Base-by-base conservation (phyloP, 768 basidiomycete species). In the Pleurotus eryngii region DNA sequence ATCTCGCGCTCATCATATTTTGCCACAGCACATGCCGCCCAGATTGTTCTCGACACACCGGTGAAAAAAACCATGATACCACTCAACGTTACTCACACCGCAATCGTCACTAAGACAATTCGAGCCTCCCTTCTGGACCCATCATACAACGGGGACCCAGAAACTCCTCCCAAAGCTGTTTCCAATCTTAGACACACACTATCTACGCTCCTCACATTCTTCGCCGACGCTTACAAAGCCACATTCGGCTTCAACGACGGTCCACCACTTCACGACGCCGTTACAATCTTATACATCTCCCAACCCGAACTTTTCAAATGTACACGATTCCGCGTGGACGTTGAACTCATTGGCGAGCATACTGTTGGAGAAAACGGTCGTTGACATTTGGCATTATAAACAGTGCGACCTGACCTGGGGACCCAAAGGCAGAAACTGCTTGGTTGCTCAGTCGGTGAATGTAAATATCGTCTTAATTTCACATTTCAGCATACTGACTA, bases 61-160 rank as follows among this genome's bases (percentile, higher is more conserved):
- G 75, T 90, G 5, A 86, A 82, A 73, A 79, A 75, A 55, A 76
- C 72, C 14, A 92, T 92, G 92, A 82, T 93, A 24, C 90, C 91
- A 0, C 81, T 96, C 62, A 95, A 96, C 64, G 88, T 94, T 15
- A 91, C 93, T 2, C 94, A 95, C 68, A 87, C 83, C 0, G 90
- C 89, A 3, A 89, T 95, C 60, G 86, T 90, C 45, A 87, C 83
- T 2, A 66, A 71, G 18, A 64, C 69, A 8, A 71, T 86, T 30
- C 87, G 86, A 61, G 58, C 71, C 0, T 71, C 73, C 18, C 74
- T 95, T 2, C 78, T 91, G 27, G 64, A 70, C 17, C 77, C 74
- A 1, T 30, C 51, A 39, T 45, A 56, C 11, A 60, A 59, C 50
- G 61, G 59, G 40, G n/a, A 54, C n/a, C 51, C 51, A n/a, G 42